Conservation (phyloP, 1,284 basidiomycete genomes). For the Trametes pubescens region DNA sequence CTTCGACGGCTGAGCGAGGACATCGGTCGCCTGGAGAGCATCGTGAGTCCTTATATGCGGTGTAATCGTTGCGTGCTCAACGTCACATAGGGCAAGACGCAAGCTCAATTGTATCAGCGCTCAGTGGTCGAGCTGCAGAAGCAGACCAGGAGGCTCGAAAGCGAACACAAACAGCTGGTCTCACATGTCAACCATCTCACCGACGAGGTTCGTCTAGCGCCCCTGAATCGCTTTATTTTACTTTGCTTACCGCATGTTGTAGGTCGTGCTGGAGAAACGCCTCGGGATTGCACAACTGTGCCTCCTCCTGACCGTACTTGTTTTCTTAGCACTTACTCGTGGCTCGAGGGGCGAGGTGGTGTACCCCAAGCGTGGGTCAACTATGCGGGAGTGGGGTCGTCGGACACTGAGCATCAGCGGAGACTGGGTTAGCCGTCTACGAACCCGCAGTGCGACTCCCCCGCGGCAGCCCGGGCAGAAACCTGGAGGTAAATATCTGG, state of each 20-base stretch:
- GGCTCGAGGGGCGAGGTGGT: conserved; percentile 65
- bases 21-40: conserved; percentile 77
- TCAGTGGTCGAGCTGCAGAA: conserved; percentile 76
- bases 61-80: background rate
- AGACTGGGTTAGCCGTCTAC: conserved; percentile 57
- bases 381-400: conserved; percentile 59
- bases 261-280: conserved; percentile 86
- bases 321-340: conserved; percentile 87
- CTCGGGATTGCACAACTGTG: conserved; percentile 85
- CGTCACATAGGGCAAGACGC: conserved; percentile 62
- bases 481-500: conserved; percentile 16
- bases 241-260: background rate
- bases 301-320: conserved; percentile 77
- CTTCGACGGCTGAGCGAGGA: conserved; percentile 85
- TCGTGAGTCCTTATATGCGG: conserved; percentile 58
- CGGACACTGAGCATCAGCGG: conserved; percentile 63
- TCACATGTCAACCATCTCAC: conserved; percentile 74
- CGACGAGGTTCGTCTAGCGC: conserved; percentile 64
- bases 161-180: conserved; percentile 73
- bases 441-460: conserved; percentile 46
- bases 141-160: conserved; percentile 71
- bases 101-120: conserved; percentile 70
- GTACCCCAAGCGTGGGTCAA: conserved; percentile 40
- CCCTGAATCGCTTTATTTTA: too few relatives aligned
- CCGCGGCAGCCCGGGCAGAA: conserved; percentile 20